Evolutionary conservation across 371 early-diverging fungal genomes (phyloP).

Genomic region (Apophysomyces ossiformis): DNA sequence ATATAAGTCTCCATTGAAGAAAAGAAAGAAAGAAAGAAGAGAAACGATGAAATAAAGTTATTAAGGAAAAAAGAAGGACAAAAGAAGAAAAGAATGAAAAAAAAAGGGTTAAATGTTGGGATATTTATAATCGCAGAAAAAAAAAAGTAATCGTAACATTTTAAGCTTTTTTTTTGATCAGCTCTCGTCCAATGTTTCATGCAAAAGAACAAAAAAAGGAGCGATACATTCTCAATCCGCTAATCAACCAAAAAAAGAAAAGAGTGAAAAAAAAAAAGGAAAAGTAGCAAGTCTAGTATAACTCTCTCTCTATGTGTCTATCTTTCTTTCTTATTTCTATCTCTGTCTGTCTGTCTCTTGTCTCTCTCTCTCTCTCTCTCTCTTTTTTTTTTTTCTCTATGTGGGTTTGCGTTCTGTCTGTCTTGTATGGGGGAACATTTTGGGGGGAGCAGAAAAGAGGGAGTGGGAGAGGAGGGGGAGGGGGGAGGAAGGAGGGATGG

Average conservation of each 20-base stretch:
- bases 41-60: neutral
- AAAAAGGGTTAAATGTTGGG: neutral
- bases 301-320: no score
- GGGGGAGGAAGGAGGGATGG: neutral
- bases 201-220: slow-evolving; percentile 6
- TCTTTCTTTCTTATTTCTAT: neutral
- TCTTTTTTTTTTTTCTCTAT: no score
- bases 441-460: neutral
- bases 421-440: neutral
- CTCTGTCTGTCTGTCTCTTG: no score
- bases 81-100: slow-evolving; percentile 9
- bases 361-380: no score
- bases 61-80: slow-evolving; percentile 17
- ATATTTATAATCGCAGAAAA: slow-evolving; percentile 10
- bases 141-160: slow-evolving; percentile 1
- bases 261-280: no score
- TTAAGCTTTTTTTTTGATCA: slow-evolving; percentile 7
- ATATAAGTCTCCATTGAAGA: slow-evolving; percentile 49
- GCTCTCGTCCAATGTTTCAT: slow-evolving; percentile 6
- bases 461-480: neutral
- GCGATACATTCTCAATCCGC: slow-evolving; percentile 1
- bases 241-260: neutral
- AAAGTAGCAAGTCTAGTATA: no score
- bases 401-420: no score
- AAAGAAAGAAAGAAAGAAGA: neutral